Evolutionary conservation across 2,329 filamentous ascomycete species (phyloP), one percentile per base, ranked within the genome.

Genomic region (Arthrinium phaeospermum): DNA sequence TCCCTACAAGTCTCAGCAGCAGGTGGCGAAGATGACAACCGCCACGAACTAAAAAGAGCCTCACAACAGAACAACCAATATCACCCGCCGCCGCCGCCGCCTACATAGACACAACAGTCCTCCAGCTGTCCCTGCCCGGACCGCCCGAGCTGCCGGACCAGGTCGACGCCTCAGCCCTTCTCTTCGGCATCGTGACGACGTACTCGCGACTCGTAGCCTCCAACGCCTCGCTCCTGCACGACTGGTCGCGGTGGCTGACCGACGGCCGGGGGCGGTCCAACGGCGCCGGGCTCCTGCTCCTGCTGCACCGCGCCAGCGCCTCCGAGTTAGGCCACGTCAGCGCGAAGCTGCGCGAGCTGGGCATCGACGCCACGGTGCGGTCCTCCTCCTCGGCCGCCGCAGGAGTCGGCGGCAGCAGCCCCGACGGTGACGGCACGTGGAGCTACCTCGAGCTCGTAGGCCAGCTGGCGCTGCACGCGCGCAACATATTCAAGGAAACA

Each of bases 191-290:
- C 37, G 83, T 84, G 2, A 85, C 85, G 0, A 85, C 83, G 16
- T 85, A 83, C 71, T 78, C 80, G 22, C 81, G 84, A 5, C 77
- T 87, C 44, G 77, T 78, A 2, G 80, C 82, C 61, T 77, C 80
- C 13, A 80, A 86, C 70, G 81, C 80, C 71, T 80, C 83, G 13
- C 76, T 86, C 57, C 75, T 86, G 7, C 79, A 78, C 57, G 82
- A 83, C 72, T 87, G 85, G 85, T 78, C 82, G 49, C 80, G 85
- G 3, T 87, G 84, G 85, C 80, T 87, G 71, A 86, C 86, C 0
- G 79, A 84, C 64, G 83, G 83, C 4, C 78, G 79, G 12, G 79
- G 81, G 3, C 75, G 76, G 16, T 82, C 82, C 2, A 86, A 86
- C 73, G 85, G 86, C 14, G 85, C 85, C 3, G 81, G 79, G 6